Evolutionary conservation across 345 rosid species (phyloP).

Genomic region (thale cress (Arabidopsis thaliana)): DNA sequence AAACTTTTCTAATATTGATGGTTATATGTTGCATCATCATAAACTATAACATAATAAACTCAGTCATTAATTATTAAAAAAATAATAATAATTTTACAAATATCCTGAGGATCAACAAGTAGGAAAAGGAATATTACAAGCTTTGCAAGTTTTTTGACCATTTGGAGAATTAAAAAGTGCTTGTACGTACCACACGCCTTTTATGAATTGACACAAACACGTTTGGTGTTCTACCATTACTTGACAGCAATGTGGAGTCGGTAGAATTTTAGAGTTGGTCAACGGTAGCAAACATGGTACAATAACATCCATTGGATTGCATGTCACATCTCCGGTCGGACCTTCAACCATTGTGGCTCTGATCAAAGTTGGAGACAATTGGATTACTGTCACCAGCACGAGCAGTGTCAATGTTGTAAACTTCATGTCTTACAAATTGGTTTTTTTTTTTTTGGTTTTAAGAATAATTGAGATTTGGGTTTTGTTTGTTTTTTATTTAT

Average conservation of each 20-base stretch:
- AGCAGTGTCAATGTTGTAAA: not conserved
- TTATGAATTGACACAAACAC: conserved; percentile 27
- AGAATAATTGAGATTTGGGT: not conserved
- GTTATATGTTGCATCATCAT: not conserved
- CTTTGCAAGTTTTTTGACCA: not conserved
- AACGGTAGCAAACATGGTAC: conserved; percentile 8
- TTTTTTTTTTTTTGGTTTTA: not conserved
- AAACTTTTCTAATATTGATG: not conserved
- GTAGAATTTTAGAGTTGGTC: not conserved
- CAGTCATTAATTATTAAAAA: not conserved
- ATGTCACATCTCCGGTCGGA: not conserved
- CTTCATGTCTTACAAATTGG: conserved; percentile 4
- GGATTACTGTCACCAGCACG: not conserved
- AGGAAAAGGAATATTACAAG: conserved; percentile 30
- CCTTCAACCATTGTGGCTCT: not conserved
- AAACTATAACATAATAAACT: not conserved
- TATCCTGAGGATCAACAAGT: not conserved
- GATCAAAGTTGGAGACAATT: conserved; percentile 3
- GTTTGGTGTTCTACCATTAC: not conserved
- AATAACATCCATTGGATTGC: not conserved
- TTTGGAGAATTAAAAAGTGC: not conserved
- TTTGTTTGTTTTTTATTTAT: not conserved
- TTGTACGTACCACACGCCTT: conserved; percentile 11
- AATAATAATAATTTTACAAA: not conserved
- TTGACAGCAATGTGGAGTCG: conserved; percentile 14